Base-by-base conservation (phyloP, 2,329 filamentous ascomycete genomes). In the Mollisiaceae sp. region DNA sequence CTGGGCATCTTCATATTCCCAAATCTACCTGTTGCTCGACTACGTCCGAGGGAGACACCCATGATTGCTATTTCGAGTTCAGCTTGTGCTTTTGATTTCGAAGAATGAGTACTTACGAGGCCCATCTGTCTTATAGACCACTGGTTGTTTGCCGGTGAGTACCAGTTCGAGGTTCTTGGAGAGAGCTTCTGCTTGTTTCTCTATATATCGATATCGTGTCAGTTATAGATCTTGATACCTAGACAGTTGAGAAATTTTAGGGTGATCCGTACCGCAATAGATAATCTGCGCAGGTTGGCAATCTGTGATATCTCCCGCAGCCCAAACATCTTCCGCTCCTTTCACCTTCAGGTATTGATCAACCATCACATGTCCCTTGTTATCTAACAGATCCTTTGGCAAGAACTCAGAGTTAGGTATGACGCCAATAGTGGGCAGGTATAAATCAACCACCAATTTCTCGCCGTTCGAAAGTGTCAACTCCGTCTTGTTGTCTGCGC, bases 401-500 rank as follows among this genome's bases (percentile, higher is more conserved):
- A 89, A 69, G 74, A 81, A 88, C 47, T 82, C 81, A 5, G 83
- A 82, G 75, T 88, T 89, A 54, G 86, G 83, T 22, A 78, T 72
- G 47, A 86, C 75, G 38, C 86, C 86, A 71, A 82, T 81, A 4
- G 85, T 85, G 6, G 85, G 81, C 27, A 89, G 77, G 74, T 86
- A 86, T n/a, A 85, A 66, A 70, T 89, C 86, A 1, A 85, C 85
- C 8, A 76, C 69, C 65, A 87, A 71, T 59, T 75, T 82, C 67
- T 82, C 79, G 67, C 83, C 83, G 65, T 76, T 77, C 39, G 77
- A 76, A 8, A 88, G 78, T 43, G 73, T 73, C 22, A 88, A 77
- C 71, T 83, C 79, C 2, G 82, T 84, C 74, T 81, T 81, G 64
- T 81, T 83, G 65, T 80, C 78, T 1, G 75, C 68, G 45, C 78